phyloP scores from a whole-genome alignment of 192 early-diverging fungal genomes.

The Radiomyces spectabilis region DNA sequence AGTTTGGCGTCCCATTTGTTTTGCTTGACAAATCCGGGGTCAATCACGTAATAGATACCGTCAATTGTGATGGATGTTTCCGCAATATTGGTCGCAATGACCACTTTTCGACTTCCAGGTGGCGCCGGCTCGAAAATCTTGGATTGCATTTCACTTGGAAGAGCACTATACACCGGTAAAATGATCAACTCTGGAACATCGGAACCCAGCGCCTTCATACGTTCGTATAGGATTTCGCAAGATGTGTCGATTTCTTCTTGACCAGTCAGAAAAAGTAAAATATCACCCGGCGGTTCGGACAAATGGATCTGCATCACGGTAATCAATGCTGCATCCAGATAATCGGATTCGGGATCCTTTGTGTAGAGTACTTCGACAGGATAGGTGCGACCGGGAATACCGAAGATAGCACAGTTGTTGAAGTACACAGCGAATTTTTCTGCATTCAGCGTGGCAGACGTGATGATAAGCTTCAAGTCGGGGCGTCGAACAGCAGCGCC shows the following conservation, averaged over 20 bases:
- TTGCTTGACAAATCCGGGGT: constrained; percentile 93
- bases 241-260: constrained; percentile 97
- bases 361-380: constrained; percentile 93
- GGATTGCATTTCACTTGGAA: constrained; percentile 93
- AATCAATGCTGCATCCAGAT: constrained; percentile 86
- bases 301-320: constrained; percentile 97
- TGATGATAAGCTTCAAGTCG: constrained; percentile 94
- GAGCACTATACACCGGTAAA: constrained; percentile 88
- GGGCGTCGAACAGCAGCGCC: constrained; percentile 63
- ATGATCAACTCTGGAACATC: constrained; percentile 72
- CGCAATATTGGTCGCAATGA: constrained; percentile 98
- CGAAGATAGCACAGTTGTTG: constrained; percentile 87
- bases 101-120: constrained; percentile 74
- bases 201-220: constrained; percentile 60
- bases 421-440: constrained; percentile 93
- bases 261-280: constrained; percentile 94
- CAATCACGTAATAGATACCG: constrained; percentile 94
- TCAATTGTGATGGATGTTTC: constrained; percentile 98
- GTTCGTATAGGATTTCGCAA: constrained; percentile 61
- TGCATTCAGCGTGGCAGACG: constrained; percentile 90
- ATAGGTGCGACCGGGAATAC: constrained; percentile 91
- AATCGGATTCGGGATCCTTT: constrained; percentile 92
- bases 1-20: constrained; percentile 95
- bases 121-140: constrained; percentile 93
- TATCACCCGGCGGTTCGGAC: constrained; percentile 87